Conservation (phyloP, 352 stramenopile species). For the Phytophthora megakarya region DNA sequence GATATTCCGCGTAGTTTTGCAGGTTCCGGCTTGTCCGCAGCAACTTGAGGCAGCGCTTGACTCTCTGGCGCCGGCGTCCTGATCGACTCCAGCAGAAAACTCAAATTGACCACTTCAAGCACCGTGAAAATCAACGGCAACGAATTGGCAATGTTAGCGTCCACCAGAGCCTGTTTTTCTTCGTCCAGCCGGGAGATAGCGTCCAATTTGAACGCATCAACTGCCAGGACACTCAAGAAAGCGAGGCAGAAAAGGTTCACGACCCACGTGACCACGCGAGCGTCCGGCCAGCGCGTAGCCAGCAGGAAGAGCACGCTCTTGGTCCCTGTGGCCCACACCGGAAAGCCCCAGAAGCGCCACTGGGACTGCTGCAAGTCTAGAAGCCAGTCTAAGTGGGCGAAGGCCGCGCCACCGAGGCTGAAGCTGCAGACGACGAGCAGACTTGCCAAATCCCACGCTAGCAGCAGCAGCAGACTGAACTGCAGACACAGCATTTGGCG, state of each 20-base stretch:
- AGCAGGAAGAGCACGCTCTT: constrained; percentile 71
- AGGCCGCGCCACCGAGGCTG: constrained; percentile 49
- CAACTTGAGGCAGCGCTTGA: constrained; percentile 34
- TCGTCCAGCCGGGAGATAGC: constrained; percentile 63
- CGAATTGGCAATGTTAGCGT: constrained; percentile 84
- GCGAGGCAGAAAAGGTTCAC: constrained; percentile 54
- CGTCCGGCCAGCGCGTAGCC: constrained; percentile 51
- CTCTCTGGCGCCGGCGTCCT: constrained; percentile 36
- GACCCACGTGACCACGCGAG: constrained; percentile 43
- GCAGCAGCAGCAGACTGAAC: constrained; percentile 67
- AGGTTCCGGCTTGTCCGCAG: constrained; percentile 32
- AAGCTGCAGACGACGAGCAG: constrained; percentile 57
- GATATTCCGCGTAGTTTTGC: constrained; percentile 67
- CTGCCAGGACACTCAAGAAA: constrained; percentile 68
- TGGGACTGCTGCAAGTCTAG: constrained; percentile 43
- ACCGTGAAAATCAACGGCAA: constrained; percentile 87
- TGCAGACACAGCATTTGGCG: constrained; percentile 71
- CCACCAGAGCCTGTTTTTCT: constrained; percentile 51
- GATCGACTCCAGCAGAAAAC: constrained; percentile 66
- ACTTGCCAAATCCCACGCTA: constrained; percentile 55
- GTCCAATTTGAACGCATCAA: constrained; percentile 79
- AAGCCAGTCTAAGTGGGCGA: constrained; percentile 52
- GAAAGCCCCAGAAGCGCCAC: constrained; percentile 81
- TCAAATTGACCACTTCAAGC: constrained; percentile 79
- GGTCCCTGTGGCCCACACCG: constrained; percentile 59